A percentile compares a stretch with the other conserved stretches of the same genome.
These are phyloP conservation scores for Rubia occidens DNA, from an alignment of 305 asterid species.

Conservation along the genomic window DNA sequence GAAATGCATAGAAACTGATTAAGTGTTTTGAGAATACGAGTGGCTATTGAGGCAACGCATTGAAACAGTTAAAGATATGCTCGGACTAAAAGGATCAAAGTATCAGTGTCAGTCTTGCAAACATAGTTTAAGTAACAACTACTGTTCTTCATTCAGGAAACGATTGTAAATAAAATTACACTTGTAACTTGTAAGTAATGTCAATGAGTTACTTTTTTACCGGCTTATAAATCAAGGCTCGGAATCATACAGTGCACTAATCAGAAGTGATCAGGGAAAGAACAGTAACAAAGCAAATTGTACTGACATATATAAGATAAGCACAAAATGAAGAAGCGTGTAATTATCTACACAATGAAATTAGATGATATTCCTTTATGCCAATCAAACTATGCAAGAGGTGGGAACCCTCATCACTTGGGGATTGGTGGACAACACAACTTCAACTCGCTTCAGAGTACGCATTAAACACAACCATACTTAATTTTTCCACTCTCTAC, in stretches of 20 bases:
- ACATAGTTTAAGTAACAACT: not conserved
- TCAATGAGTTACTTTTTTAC: not conserved
- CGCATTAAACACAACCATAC: not conserved
- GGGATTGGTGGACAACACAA: not conserved
- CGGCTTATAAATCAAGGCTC: not conserved
- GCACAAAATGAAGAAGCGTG: not conserved
- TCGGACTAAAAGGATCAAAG: not conserved
- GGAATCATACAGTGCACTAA: not conserved
- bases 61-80: not conserved
- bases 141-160: conserved; percentile 2
- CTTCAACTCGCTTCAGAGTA: not conserved
- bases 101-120: not conserved
- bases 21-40: not conserved
- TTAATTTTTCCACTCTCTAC: not conserved
- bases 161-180: not conserved
- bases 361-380: not conserved
- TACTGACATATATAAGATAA: not conserved
- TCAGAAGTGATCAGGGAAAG: not conserved
- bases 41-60: not conserved
- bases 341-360: not conserved
- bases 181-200: not conserved
- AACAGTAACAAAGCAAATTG: not conserved
- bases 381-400: not conserved
- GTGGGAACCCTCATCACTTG: not conserved
- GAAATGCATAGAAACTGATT: not conserved